phyloP scores from a whole-genome alignment of 2,329 filamentous ascomycete genomes.

The Monilinia fructigena region DNA sequence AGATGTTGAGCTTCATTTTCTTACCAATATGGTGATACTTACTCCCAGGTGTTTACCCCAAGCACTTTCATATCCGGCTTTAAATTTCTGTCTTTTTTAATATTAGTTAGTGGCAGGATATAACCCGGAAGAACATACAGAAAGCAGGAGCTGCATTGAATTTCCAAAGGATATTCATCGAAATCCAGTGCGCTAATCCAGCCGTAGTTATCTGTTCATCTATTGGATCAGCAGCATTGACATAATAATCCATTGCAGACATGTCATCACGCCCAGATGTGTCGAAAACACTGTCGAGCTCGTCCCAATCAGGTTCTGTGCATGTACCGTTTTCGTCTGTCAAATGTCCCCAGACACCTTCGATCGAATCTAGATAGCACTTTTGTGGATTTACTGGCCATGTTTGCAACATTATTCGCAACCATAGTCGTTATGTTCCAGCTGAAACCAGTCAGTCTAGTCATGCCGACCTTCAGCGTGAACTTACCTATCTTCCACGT shows the following conservation, averaged over 20 bases:
- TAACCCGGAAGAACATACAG: slow-evolving; percentile 3
- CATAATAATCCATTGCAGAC: slow-evolving; percentile 2
- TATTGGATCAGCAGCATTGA: neutral
- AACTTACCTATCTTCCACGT: neutral
- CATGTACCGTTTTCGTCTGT: neutral
- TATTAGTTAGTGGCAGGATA: neutral
- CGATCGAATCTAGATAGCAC: neutral
- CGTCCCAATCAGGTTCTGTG: neutral
- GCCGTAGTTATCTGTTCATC: slow-evolving; percentile 3
- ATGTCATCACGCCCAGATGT: neutral
- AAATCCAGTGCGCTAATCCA: neutral
- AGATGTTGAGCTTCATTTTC: neutral
- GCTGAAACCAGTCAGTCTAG: neutral
- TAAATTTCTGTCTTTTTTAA: neutral
- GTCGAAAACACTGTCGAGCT: neutral
- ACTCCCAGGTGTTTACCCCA: neutral
- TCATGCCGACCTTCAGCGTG: neutral
- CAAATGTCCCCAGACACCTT: neutral
- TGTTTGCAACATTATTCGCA: neutral
- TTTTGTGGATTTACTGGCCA: neutral
- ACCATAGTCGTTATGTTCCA: slow-evolving; percentile 6
- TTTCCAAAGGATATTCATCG: slow-evolving; percentile 1
- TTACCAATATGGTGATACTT: neutral
- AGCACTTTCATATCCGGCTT: neutral
- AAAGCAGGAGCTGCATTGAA: neutral